Base-by-base conservation (phyloP, 1,284 basidiomycete species). In the Fistulina hepatica region DNA sequence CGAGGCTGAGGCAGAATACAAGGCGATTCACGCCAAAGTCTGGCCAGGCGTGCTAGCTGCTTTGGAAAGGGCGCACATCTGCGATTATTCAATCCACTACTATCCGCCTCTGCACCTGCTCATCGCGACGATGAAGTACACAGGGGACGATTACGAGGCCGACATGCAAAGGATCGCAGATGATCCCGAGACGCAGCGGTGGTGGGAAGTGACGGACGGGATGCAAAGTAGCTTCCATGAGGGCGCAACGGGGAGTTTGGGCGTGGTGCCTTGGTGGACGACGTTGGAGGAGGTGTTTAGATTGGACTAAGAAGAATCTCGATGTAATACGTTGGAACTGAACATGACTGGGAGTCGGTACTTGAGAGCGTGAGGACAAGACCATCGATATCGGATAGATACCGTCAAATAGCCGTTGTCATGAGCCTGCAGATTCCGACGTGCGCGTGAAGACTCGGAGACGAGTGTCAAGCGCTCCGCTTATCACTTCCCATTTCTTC, bases 221-320 rank as follows among this genome's bases (percentile, higher is more conserved):
- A 82, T 86, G 81, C 84, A 89, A 56, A 75, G 81, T 58, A 80
- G 73, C 49, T 73, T 85, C 30, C 65, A 78, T 7, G 63, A 71
- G 2, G 81, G 72, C 13, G 81, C 83, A 2, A 66, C 63, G 2
- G 82, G 82, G 6, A 83, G 80, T 44, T 80, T 71, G 7, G 60
- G 61, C 15, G 68, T 66, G 6, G 59, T 76, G 7, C 73, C 76
- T 9, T 88, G 83, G 84, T 88, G 83, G 84, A 63, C 65, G 49
- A n/a, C n/a, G n/a, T n/a, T n/a, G n/a, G n/a, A n/a, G n/a, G n/a
- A n/a, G n/a, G n/a, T n/a, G n/a, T n/a, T n/a, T n/a, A n/a, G n/a
- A n/a, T n/a, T n/a, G n/a, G n/a, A n/a, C n/a, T n/a, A n/a, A n/a
- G n/a, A n/a, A n/a, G n/a, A n/a, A n/a, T n/a, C n/a, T n/a, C n/a